Evolutionary conservation across 2,329 filamentous ascomycete genomes (phyloP).

Genomic region (Aspergillus bombycis): DNA sequence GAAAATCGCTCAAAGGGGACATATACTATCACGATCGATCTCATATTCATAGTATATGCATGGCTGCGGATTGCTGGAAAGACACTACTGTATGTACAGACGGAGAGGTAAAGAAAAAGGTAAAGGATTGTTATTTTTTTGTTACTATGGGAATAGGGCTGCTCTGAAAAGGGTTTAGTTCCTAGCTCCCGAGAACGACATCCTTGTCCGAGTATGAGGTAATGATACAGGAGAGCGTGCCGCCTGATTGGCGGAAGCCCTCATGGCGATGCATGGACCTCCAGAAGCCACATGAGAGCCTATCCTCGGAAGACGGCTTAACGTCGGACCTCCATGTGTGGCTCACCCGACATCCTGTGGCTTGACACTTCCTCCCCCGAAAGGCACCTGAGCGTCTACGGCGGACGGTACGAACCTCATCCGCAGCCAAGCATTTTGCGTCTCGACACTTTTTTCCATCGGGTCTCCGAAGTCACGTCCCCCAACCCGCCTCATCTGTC

Average conservation of each 20-base stretch:
- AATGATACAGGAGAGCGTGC: conserved; percentile 2
- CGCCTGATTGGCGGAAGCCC: background rate
- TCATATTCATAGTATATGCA: background rate
- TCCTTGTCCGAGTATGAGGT: conserved; percentile 3
- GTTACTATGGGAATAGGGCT: conserved; percentile 5
- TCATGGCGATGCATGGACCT: background rate
- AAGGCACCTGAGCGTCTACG: conserved; percentile 14
- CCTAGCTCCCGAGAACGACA: background rate
- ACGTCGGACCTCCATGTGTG: background rate
- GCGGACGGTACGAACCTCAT: conserved; percentile 21
- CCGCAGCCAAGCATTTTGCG: conserved; percentile 25
- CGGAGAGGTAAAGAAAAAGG: background rate
- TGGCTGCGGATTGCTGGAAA: background rate
- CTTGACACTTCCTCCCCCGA: background rate
- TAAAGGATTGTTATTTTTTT: background rate
- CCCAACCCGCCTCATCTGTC: conserved; percentile 13
- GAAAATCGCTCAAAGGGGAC: background rate
- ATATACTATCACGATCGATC: background rate
- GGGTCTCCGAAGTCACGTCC: conserved; percentile 12
- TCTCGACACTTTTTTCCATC: conserved; percentile 35
- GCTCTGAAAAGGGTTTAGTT: conserved; percentile 3
- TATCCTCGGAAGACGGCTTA: background rate
- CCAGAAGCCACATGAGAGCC: conserved; percentile 6
- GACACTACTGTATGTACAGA: background rate
- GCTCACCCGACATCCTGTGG: conserved; percentile 2